Percentiles rank a stretch among this genome's conserved stretches.
Evolutionary conservation across 495 filamentous ascomycete genomes (phyloP).

Genomic region (Bacidia gigantensis): DNA sequence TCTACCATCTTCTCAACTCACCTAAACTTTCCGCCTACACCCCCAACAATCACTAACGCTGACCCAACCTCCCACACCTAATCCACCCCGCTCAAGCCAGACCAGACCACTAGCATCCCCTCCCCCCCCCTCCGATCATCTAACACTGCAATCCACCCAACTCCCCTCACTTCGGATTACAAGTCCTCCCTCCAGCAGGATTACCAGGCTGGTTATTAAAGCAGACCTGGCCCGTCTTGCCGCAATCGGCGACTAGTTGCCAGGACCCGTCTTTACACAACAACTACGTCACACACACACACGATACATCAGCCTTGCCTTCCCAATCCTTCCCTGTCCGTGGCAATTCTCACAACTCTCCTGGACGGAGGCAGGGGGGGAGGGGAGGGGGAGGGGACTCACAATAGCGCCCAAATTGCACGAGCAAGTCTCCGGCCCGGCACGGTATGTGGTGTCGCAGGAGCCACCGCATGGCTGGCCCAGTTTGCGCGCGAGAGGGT

Average conservation of each 20-base stretch:
- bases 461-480: constrained; percentile 2
- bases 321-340: background rate
- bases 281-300: background rate
- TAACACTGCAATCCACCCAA: no score
- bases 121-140: no score
- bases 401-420: constrained; percentile 7
- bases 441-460: constrained; percentile 3
- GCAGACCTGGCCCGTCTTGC: background rate
- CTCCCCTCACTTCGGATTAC: no score
- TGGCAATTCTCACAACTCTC: background rate
- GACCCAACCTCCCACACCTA: no score
- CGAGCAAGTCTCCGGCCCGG: constrained; percentile 2
- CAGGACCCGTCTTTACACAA: background rate
- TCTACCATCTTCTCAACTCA: no score
- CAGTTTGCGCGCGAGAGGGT: background rate
- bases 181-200: constrained; percentile 5
- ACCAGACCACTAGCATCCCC: no score
- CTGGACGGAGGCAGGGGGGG: background rate
- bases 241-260: constrained; percentile 6
- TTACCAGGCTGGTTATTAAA: constrained; percentile 7
- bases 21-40: no score
- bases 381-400: background rate
- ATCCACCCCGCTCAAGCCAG: no score
- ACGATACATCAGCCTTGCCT: background rate
- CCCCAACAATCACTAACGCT: no score